Evolutionary conservation across 768 basidiomycete species (phyloP), one percentile per base, ranked within the genome.

Genomic region (Phanerochaete carnosa): DNA sequence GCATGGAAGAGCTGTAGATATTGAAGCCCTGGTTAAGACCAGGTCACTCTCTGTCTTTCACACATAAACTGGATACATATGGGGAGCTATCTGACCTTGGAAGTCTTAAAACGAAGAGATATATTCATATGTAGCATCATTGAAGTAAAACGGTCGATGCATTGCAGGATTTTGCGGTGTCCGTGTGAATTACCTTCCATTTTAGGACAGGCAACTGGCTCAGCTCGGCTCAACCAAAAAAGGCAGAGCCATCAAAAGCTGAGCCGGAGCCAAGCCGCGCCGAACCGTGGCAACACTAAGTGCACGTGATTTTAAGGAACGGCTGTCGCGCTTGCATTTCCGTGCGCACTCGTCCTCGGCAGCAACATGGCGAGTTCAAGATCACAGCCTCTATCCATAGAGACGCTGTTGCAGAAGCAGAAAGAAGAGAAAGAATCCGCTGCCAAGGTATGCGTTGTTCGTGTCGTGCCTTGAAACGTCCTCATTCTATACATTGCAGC

Each of bases 361-460:
- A 53, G 30, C 19, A 54, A 62, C 53, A 68, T 69, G 72, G 86
- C 88, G 80, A 68, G 80, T 65, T 67, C 74, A 22, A 77, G 74
- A 63, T 64, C 82, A 47, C 85, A 89, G 70, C 95, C 95, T 0
- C 77, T 97, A 43, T 96, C 94, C 5, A 95, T 98, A 62, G 94
- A 97, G 70, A 80, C 84, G 37, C 76, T 98, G 61, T 79, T 98
- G 26, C 85, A 90, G 66, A 91, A 89, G 75, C 96, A 98, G 75
- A 88, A 84, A 66, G 84, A 80, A 37, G 95, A 96, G 71, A 94
- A 89, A 68, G 94, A 97, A 62, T 91, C 90, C 1, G 91, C 94
- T 52, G 78, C 94, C 53, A 97, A 94, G 83, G 95, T 93, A 59
- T 30, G 73, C 70, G n/a, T 16, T 22, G 7, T 49, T n/a, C 39